Base-by-base conservation (phyloP, 2,329 filamentous ascomycete species). In the Beauveria sp. region DNA sequence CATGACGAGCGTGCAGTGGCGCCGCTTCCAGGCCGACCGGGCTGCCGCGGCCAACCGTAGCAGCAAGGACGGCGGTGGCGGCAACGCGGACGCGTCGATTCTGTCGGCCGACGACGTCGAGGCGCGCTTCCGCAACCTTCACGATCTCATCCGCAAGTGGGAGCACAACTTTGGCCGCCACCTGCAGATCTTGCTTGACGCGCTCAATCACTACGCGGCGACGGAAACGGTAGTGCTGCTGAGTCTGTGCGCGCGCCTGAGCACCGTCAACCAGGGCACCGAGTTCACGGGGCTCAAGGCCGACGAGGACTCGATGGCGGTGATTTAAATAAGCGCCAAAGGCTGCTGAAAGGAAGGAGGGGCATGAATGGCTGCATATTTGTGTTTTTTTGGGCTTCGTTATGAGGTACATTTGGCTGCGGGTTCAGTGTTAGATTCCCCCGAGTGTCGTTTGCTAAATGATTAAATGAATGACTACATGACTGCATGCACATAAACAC, bases 171-270 rank as follows among this genome's bases (percentile, higher is more conserved):
- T 99, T 72, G 90, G 89, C 62, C 81, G 92, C 52, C 93, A 98
- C 75, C 76, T 99, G 68, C 93, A 96, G 77, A 96, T 98, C 67
- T 75, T 99, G 69, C 85, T 98, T 43, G 95, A 98, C 72, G 93
- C 91, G 64, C 81, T 99, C 65, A 98, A 99, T 69, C 96, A 98
- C 74, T 96, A 97, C 69, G 95, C 95, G 3, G 95, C 95, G 0
- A 98, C 95, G 0, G 95, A 99, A 78, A 98, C 95, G 45, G 93
- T 97, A 3, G 95, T 96, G 20, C 81, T 99, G 66, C 77, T 98
- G 65, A 93, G 93, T 66, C 79, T 99, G 18, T 96, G 91, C 71
- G 91, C 91, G 14, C 78, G 91, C 64, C 72, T 96, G 69, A 93
- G 89, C 69, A 91, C 89, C 63, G 91, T 90, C 14, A 91, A 90